These are phyloP conservation scores for Psilocybe subaeruginosa DNA, from an alignment of 768 basidiomycete species.

Conservation along the genomic window DNA sequence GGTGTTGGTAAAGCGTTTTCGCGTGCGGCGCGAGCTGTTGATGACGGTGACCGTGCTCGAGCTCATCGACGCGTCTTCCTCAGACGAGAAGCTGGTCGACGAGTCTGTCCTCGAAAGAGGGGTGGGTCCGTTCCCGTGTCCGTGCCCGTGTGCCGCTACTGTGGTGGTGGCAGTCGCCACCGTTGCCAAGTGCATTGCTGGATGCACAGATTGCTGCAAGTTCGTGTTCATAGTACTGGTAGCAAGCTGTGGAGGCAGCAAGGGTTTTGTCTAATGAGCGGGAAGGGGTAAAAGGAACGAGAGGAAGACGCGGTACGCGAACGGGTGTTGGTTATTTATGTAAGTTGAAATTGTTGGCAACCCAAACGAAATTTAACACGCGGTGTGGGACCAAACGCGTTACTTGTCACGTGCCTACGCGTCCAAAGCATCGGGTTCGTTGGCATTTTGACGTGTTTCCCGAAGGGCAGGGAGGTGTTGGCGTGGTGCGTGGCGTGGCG, in stretches of 20 bases:
- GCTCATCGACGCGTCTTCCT: constrained; percentile 43
- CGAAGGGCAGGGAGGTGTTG: background rate
- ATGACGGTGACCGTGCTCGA: constrained; percentile 33
- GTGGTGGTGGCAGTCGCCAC: no score
- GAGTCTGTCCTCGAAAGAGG: constrained; percentile 59
- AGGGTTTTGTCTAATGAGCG: constrained; percentile 2
- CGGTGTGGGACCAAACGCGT: constrained; percentile 19
- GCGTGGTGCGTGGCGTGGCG: background rate
- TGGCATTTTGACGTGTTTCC: constrained; percentile 1
- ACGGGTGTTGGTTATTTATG: constrained; percentile 25
- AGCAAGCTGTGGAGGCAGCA: background rate
- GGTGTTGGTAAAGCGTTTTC: constrained; percentile 68
- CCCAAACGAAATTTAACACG: constrained; percentile 24
- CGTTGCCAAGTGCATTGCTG: no score
- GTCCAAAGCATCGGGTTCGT: constrained; percentile 13
- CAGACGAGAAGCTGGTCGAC: constrained; percentile 50
- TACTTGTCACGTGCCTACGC: constrained; percentile 23
- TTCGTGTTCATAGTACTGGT: background rate
- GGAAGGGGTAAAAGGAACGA: constrained; percentile 7
- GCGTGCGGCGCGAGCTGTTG: constrained; percentile 54
- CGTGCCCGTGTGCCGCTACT: no score
- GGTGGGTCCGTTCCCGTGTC: constrained; percentile 7
- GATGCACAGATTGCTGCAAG: background rate
- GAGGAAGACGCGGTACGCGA: background rate
- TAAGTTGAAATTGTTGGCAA: constrained; percentile 17